Conservation (phyloP, 345 rosid genomes). For the Citrus medica region DNA sequence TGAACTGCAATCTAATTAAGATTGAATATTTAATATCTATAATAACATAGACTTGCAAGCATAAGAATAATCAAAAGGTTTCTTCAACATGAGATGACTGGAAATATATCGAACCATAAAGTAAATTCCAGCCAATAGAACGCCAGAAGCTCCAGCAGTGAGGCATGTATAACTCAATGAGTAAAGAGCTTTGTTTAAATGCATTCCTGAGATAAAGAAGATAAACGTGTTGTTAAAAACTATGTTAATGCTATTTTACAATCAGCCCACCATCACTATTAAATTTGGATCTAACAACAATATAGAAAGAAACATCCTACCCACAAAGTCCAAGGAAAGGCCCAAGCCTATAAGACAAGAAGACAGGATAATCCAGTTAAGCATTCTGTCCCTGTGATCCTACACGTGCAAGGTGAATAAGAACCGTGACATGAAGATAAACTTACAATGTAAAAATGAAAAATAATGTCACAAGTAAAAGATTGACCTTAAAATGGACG, state of each 20-base stretch:
- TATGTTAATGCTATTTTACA: background rate
- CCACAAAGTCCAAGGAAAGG: conserved; percentile 48
- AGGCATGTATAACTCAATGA: conserved; percentile 73
- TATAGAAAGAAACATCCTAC: conserved; percentile 25
- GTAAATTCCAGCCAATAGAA: conserved; percentile 62
- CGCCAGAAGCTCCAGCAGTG: conserved; percentile 74
- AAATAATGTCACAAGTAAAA: background rate
- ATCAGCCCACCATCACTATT: background rate
- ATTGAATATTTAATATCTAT: background rate
- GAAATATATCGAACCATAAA: conserved; percentile 44
- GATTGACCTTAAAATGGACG: conserved; percentile 65
- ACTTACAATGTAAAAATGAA: background rate
- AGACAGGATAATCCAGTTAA: conserved; percentile 58
- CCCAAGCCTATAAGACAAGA: conserved; percentile 50
- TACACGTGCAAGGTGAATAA: conserved; percentile 20
- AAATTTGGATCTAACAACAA: background rate
- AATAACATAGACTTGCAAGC: background rate
- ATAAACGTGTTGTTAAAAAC: background rate
- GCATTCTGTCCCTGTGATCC: conserved; percentile 59
- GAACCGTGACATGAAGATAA: background rate
- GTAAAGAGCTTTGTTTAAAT: conserved; percentile 79
- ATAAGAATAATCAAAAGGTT: background rate
- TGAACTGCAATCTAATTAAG: background rate
- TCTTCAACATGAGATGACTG: background rate
- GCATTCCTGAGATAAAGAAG: conserved; percentile 56